Percentiles rank a stretch among this genome's conserved stretches.
Conservation (phyloP, 192 early-diverging fungal species). For the Anaeromyces robustus region DNA sequence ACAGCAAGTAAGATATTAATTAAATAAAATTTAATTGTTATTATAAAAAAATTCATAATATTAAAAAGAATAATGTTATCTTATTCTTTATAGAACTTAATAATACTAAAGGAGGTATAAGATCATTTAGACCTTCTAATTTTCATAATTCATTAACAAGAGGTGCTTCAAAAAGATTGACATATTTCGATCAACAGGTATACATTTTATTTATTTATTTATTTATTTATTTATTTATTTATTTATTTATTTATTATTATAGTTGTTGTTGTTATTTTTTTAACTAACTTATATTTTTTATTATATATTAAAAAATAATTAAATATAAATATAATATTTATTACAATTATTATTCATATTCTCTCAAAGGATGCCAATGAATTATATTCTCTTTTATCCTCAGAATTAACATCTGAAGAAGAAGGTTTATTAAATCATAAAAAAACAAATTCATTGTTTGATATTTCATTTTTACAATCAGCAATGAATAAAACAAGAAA, state of each 20-base stretch:
- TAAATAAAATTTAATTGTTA: no score
- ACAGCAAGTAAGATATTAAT: not conserved
- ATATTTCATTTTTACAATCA: not conserved
- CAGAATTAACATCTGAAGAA: not conserved
- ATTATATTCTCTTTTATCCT: not conserved
- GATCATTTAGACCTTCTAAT: conserved; percentile 7
- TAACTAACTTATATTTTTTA: no score
- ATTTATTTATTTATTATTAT: no score
- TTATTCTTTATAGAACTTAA: not conserved
- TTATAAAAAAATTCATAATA: no score
- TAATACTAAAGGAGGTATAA: not conserved
- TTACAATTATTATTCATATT: no score
- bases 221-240: no score
- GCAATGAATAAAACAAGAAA: not conserved
- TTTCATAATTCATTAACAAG: conserved; percentile 14
- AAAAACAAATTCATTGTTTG: not conserved
- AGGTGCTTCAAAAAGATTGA: conserved; percentile 7
- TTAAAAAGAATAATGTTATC: no score
- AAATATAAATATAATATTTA: no score
- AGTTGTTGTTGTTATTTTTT: no score
- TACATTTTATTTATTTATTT: not conserved
- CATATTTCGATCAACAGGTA: conserved; percentile 25
- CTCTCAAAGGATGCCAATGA: not conserved
- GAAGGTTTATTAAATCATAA: not conserved
- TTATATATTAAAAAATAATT: no score